Evolutionary conservation across 306 rosid genomes (phyloP).

Genomic region (Fragaria vesca): DNA sequence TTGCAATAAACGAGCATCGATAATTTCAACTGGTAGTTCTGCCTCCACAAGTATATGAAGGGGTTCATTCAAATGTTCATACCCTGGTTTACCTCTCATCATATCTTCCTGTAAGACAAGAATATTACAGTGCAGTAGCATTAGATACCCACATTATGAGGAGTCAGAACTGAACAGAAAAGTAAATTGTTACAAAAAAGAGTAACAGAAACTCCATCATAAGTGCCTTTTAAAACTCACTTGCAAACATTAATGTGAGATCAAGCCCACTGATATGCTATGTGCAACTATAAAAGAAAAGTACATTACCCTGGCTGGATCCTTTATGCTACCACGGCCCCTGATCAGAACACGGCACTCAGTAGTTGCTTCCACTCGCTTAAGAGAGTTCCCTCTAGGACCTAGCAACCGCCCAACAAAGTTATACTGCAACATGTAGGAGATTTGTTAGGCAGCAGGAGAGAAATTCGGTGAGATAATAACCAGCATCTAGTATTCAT

Average conservation of each 20-base stretch:
- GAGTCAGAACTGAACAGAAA: not conserved
- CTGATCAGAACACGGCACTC: constrained; percentile 97
- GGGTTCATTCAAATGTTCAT: constrained; percentile 90
- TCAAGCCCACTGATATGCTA: not conserved
- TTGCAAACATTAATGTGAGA: not conserved
- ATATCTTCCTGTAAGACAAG: constrained; percentile 67
- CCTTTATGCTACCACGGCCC: constrained; percentile 99
- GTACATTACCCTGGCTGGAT: constrained; percentile 71
- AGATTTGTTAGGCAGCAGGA: constrained; percentile 32
- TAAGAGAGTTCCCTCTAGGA: constrained; percentile 96
- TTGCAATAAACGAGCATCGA: constrained; percentile 80
- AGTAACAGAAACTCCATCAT: not conserved
- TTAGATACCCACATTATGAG: not conserved
- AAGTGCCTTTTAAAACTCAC: not conserved
- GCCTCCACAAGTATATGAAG: constrained; percentile 92
- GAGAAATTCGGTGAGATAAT: not conserved
- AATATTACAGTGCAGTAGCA: constrained; percentile 5
- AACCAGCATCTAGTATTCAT: constrained; percentile 4
- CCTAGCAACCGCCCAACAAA: constrained; percentile 98
- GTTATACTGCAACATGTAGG: constrained; percentile 61
- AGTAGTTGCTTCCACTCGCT: constrained; percentile 92
- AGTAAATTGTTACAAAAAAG: not conserved
- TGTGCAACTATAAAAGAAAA: not conserved
- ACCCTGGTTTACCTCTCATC: constrained; percentile 95
- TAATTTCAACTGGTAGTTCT: constrained; percentile 81